Evolutionary conservation across 257 asterid species (phyloP).

Genomic region (Ophiorrhiza pumila): DNA sequence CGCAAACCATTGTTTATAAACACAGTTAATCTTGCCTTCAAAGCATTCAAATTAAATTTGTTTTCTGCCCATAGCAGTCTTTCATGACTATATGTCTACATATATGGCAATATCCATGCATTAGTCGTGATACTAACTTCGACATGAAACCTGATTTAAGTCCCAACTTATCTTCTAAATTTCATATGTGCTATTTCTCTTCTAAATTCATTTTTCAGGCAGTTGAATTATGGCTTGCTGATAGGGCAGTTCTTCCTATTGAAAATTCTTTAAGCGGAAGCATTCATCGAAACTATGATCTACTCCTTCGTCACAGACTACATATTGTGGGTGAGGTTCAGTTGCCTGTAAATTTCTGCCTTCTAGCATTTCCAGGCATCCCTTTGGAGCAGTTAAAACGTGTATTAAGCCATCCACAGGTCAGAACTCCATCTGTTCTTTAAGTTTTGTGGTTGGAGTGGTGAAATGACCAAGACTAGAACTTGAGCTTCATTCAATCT

Average conservation of each 20-base stretch:
- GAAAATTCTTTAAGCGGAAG: conserved; percentile 31
- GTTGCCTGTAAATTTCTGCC: conserved; percentile 28
- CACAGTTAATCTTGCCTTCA: not conserved
- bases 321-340: conserved; percentile 34
- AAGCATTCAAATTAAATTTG: too few relatives aligned
- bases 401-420: conserved; percentile 35
- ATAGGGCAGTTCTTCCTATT: conserved; percentile 31
- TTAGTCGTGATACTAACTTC: too few relatives aligned
- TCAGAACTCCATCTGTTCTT: not conserved
- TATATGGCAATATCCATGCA: too few relatives aligned
- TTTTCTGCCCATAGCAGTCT: too few relatives aligned
- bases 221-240: conserved; percentile 30
- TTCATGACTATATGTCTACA: too few relatives aligned
- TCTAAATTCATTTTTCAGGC: conserved; percentile 19
- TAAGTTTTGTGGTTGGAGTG: not conserved
- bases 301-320: conserved; percentile 32
- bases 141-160: too few relatives aligned
- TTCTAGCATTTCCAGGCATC: conserved; percentile 28
- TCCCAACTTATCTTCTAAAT: not conserved
- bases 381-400: conserved; percentile 21
- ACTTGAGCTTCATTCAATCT: not conserved
- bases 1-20: not conserved
- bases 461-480: not conserved
- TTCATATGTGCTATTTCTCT: not conserved
- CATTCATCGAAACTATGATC: conserved; percentile 30